Evolutionary conservation across 1,284 basidiomycete genomes (phyloP).

Genomic region (Apiotrichum veenhuisii): DNA sequence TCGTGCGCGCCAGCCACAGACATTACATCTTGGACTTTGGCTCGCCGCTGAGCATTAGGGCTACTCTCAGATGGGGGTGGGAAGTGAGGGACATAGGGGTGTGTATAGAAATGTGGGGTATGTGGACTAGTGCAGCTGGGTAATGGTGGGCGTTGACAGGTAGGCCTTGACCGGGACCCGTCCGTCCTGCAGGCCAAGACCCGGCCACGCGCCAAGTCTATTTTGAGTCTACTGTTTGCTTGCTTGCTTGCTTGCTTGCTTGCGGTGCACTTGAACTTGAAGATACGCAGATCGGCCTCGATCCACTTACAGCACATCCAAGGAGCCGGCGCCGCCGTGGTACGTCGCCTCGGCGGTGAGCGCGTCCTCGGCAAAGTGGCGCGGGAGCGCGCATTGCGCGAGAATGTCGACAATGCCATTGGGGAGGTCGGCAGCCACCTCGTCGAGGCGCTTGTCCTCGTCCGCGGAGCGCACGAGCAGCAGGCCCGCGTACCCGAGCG

Average conservation of each 20-base stretch:
- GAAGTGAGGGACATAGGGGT: not conserved
- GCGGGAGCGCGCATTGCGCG: conserved; percentile 38
- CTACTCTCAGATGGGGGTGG: not conserved
- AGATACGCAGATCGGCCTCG: too few relatives aligned
- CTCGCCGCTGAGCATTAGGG: not conserved
- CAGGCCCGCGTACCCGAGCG: conserved; percentile 82
- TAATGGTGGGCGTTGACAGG: not conserved
- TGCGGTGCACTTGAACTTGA: too few relatives aligned
- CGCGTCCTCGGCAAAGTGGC: conserved; percentile 42
- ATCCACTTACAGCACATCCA: conserved; percentile 3
- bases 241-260: too few relatives aligned
- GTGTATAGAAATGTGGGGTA: not conserved
- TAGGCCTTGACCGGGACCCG: too few relatives aligned
- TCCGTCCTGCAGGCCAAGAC: too few relatives aligned
- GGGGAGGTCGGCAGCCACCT: conserved; percentile 11
- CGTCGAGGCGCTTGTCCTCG: conserved; percentile 63
- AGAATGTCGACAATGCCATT: conserved; percentile 39
- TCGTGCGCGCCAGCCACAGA: too few relatives aligned
- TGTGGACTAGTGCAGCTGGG: too few relatives aligned
- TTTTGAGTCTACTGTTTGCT: not conserved
- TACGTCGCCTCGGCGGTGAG: conserved; percentile 28
- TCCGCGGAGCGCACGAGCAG: conserved; percentile 72
- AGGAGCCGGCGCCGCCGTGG: conserved; percentile 17
- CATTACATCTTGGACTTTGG: conserved; percentile 2
- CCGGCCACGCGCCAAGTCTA: too few relatives aligned